These are phyloP conservation scores for Fusarium poae DNA, from an alignment of 2,329 filamentous ascomycete species.

Conservation along the genomic window DNA sequence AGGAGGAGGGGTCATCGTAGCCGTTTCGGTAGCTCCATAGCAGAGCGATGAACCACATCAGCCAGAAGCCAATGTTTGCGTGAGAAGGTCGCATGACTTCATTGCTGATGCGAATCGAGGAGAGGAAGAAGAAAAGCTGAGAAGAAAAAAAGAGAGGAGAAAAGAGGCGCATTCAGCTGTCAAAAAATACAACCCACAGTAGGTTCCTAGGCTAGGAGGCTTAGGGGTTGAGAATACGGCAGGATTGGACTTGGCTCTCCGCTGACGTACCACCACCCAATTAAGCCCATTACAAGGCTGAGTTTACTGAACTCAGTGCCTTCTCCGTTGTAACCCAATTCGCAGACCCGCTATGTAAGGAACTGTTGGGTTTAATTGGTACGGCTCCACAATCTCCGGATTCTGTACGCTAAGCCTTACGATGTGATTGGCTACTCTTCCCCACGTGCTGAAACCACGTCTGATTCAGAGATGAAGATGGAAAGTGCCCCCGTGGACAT, in stretches of 20 bases:
- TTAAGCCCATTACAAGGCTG: not conserved
- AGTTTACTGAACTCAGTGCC: not conserved
- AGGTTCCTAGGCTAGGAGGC: not conserved
- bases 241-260: not conserved
- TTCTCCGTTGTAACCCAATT: not conserved
- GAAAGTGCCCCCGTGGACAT: not conserved
- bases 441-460: not conserved
- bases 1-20: conserved; percentile 53
- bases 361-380: not conserved
- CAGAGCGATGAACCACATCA: conserved; percentile 48
- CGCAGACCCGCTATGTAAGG: not conserved
- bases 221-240: not conserved
- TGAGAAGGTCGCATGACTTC: conserved; percentile 48
- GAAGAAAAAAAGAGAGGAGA: not conserved
- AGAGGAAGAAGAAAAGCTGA: not conserved
- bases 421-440: not conserved
- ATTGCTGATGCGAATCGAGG: conserved; percentile 21
- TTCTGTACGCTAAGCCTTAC: not conserved
- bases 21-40: conserved; percentile 50
- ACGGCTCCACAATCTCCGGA: not conserved
- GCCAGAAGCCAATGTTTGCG: conserved; percentile 52
- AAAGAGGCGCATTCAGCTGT: conserved; percentile 8
- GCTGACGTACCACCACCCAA: not conserved
- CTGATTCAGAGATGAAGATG: not conserved
- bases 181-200: not conserved